A percentile compares a stretch with the other conserved stretches of the same genome.
These are phyloP conservation scores for Aspergillus sp. DNA, from an alignment of 2,329 filamentous ascomycete species.

Conservation along the genomic window DNA sequence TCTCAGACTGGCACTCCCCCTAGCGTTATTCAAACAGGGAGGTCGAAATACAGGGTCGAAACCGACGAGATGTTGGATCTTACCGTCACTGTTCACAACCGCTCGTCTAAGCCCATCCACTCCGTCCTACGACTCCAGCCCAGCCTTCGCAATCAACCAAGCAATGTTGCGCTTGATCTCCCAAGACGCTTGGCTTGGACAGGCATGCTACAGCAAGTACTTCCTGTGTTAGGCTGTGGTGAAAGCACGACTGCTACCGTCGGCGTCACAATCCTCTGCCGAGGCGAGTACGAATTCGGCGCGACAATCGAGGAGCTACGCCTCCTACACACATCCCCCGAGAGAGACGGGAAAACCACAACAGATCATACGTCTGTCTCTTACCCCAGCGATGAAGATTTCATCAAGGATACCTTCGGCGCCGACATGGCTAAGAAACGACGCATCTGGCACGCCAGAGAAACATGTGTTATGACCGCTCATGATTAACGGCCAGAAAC, in stretches of 20 bases:
- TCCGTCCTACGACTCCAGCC: conserved; percentile 76
- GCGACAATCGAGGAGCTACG: conserved; percentile 79
- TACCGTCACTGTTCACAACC: conserved; percentile 71
- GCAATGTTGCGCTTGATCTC: conserved; percentile 73
- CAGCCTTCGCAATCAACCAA: conserved; percentile 69
- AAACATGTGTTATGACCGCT: conserved; percentile 46
- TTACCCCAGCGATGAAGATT: conserved; percentile 26
- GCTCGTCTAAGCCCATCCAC: conserved; percentile 65
- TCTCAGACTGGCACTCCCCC: conserved; percentile 6
- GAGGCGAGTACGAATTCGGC: conserved; percentile 78
- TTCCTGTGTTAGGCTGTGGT: conserved; percentile 63
- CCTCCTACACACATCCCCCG: conserved; percentile 38
- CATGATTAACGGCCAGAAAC: conserved; percentile 20
- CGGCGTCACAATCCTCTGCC: conserved; percentile 72
- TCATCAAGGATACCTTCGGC: conserved; percentile 40
- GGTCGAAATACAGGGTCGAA: conserved; percentile 47
- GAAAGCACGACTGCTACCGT: conserved; percentile 62
- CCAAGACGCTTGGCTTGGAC: conserved; percentile 82
- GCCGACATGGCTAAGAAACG: conserved; percentile 39
- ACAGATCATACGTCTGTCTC: conserved; percentile 8
- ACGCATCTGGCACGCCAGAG: conserved; percentile 46
- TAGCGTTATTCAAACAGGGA: conserved; percentile 41
- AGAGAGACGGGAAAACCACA: conserved; percentile 11
- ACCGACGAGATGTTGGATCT: conserved; percentile 69
- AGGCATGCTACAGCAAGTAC: conserved; percentile 73